Conservation (phyloP, 1,284 basidiomycete species). For the Vanrija sp. region DNA sequence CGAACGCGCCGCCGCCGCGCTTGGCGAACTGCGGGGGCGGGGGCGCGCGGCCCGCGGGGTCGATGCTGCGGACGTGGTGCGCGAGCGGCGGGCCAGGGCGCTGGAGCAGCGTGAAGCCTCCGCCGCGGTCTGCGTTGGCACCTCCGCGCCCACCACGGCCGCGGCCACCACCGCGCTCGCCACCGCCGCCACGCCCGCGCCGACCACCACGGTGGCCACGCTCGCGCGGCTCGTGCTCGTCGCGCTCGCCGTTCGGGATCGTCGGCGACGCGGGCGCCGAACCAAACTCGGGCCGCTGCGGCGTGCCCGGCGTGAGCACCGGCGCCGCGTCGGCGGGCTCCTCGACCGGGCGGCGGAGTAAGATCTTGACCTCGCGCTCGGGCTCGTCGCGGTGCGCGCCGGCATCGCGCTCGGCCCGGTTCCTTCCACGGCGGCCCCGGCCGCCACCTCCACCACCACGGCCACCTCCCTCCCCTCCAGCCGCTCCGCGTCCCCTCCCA, state of each 20-base stretch:
- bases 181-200: slow-evolving; percentile 3
- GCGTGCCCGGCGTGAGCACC: background rate
- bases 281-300: background rate
- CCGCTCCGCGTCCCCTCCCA: slow-evolving; percentile 3
- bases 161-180: slow-evolving; percentile 12
- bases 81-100: slow-evolving; percentile 33
- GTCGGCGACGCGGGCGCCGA: slow-evolving; percentile 1
- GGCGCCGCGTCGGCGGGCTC: background rate
- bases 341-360: slow-evolving; percentile 32
- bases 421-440: slow-evolving; percentile 1
- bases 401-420: background rate
- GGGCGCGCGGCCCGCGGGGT: background rate
- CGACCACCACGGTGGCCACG: slow-evolving; percentile 1
- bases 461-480: slow-evolving; percentile 8
- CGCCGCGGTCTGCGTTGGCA: slow-evolving; percentile 16
- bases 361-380: slow-evolving; percentile 36
- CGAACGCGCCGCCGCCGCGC: background rate
- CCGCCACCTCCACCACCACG: slow-evolving; percentile 12
- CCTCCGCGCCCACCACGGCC: slow-evolving; percentile 13
- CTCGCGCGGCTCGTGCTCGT: background rate
- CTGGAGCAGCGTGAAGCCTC: slow-evolving; percentile 40
- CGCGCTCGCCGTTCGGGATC: background rate
- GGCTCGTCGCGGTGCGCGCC: slow-evolving; percentile 14
- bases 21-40: too few species aligned
- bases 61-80: slow-evolving; percentile 10